Base-by-base conservation (phyloP, 2,329 filamentous ascomycete genomes). In the Fusarium praegraminearum region DNA sequence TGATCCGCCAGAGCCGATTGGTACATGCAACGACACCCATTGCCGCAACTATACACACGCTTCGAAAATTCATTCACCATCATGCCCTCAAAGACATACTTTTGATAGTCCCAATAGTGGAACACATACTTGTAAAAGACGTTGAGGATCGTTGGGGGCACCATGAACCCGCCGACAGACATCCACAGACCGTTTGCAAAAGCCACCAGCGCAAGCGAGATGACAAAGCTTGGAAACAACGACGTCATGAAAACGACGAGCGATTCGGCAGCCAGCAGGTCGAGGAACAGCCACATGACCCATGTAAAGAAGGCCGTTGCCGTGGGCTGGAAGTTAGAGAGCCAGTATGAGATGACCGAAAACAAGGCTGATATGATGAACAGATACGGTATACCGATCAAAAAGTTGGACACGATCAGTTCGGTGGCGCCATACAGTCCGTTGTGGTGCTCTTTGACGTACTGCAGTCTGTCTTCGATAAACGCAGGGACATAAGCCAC, bases 171-270 rank as follows among this genome's bases (percentile, higher is more conserved):
- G 54, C 90, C 89, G 2, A 95, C 92, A 53, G 87, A 90, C 93
- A 97, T 97, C 93, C 93, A 97, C 9, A 97, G 83, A 0, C 93
- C 93, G 78, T 97, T 97, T 24, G 92, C 91, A 75, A 97, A 97
- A 1, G 93, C 93, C 0, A 92, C 91, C 3, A 93, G 83, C 1
- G 93, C 93, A 1, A 97, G 87, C 0, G 92, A 84, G 45, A 95
- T 87, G 51, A 97, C 93, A 70, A 97, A 97, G 66, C 90, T 91
- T 0, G 92, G 92, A 69, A 94, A 89, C 2, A 96, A 78, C 2
- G 86, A 88, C 1, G 90, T 88, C 24, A 96, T 83, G 30, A 97
- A 83, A 4, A 97, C 92, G 26, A 97, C 93, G 1, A 97, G 87
- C 1, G 91, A 91, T 79, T 96, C 93, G 22, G 93, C 93, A 0